Conservation (phyloP, 1,284 basidiomycete species). For the Leccinum angustisporum region DNA sequence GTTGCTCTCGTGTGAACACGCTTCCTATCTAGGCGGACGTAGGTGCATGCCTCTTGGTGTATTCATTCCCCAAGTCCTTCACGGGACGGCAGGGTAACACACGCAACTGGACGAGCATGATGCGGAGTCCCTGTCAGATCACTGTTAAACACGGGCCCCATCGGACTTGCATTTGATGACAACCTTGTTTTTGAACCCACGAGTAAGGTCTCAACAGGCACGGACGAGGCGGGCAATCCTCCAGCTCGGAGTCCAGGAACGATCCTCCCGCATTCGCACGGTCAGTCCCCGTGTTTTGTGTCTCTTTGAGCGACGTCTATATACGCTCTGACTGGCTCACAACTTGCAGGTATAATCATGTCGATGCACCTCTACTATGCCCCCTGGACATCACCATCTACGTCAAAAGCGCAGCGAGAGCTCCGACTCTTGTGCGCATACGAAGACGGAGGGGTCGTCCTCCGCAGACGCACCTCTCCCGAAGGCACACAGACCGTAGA, state of each 20-base stretch:
- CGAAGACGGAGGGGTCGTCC: conserved; percentile 76
- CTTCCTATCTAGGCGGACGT: conserved; percentile 64
- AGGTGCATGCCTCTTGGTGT: neutral
- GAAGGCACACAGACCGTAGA: conserved; percentile 54
- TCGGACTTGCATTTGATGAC: neutral
- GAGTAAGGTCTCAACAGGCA: neutral
- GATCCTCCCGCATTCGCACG: conserved; percentile 1
- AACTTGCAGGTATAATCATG: conserved; percentile 76
- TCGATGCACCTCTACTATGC: conserved; percentile 64
- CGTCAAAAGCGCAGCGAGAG: conserved; percentile 28
- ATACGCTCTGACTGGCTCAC: neutral
- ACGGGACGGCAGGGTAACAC: neutral
- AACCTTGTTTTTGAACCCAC: neutral
- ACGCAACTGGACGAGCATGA: neutral
- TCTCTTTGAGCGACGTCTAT: neutral
- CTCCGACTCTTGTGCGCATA: conserved; percentile 71
- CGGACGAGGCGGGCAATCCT: neutral
- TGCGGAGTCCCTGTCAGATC: neutral
- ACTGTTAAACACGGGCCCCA: neutral
- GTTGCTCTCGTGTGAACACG: neutral
- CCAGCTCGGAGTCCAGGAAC: neutral
- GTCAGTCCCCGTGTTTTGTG: conserved; percentile 12
- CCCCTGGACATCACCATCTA: conserved; percentile 23
- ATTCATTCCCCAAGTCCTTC: neutral
- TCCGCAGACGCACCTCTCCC: conserved; percentile 50